Percentiles rank a stretch among this genome's conserved stretches.
Conservation (phyloP, 495 filamentous ascomycete genomes). For the Hypoxylon lienhwacheense region DNA sequence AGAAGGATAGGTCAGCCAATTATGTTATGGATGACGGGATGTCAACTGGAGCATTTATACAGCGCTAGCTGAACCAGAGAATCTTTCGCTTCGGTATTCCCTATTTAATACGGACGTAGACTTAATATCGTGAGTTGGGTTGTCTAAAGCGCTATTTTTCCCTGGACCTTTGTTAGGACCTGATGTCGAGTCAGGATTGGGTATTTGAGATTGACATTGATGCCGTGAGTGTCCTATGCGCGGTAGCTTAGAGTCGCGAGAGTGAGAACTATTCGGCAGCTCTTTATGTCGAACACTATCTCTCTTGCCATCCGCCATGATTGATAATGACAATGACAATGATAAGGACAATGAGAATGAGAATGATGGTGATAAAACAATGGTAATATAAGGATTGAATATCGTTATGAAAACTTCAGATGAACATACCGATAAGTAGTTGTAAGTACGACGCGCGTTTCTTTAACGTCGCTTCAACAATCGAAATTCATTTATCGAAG, state of each 20-base stretch:
- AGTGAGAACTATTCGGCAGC: slow-evolving; percentile 7
- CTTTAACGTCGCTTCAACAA: neutral
- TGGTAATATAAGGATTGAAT: neutral
- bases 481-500: slow-evolving; percentile 2
- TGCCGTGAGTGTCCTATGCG: slow-evolving; percentile 12
- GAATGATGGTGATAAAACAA: too few species aligned
- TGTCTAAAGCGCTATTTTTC: slow-evolving; percentile 14
- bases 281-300: slow-evolving; percentile 4
- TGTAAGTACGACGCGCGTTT: slow-evolving; percentile 1
- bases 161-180: slow-evolving; percentile 13
- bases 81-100: slow-evolving; percentile 6
- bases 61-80: slow-evolving; percentile 18
- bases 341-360: too few species aligned
- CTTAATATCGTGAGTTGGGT: slow-evolving; percentile 13
- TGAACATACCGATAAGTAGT: slow-evolving; percentile 31
- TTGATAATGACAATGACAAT: too few species aligned
- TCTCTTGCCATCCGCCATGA: slow-evolving; percentile 21
- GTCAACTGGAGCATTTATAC: slow-evolving; percentile 13
- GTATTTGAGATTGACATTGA: slow-evolving; percentile 3
- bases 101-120: neutral
- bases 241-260: slow-evolving; percentile 21
- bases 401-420: slow-evolving; percentile 4
- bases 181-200: slow-evolving; percentile 24
- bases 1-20: neutral
- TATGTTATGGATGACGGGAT: neutral